Evolutionary conservation across 495 filamentous ascomycete species (phyloP).

Genomic region (Zalerion maritima): DNA sequence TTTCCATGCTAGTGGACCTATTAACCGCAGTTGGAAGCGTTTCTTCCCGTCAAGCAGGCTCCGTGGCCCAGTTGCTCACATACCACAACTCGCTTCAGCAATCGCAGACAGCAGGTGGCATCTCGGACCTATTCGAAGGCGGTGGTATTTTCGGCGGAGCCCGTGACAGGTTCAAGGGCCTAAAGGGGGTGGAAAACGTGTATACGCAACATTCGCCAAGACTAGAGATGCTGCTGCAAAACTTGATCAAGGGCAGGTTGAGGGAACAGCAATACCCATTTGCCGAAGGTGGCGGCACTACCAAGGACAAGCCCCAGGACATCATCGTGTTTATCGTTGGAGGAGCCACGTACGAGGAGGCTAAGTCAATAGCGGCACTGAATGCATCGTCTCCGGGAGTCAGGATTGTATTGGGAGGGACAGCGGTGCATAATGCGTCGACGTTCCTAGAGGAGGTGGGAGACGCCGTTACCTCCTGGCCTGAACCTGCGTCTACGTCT

Average conservation of each 20-base stretch:
- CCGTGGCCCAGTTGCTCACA: conserved; percentile 60
- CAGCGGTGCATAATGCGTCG: conserved; percentile 68
- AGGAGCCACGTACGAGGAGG: conserved; percentile 89
- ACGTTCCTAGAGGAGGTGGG: conserved; percentile 81
- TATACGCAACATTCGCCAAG: conserved; percentile 94
- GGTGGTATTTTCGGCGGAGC: conserved; percentile 84
- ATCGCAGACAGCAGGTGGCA: conserved; percentile 50
- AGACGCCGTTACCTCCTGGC: conserved; percentile 68
- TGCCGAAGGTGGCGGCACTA: conserved; percentile 69
- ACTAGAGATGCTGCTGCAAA: conserved; percentile 74
- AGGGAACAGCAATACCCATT: conserved; percentile 81
- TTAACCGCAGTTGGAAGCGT: conserved; percentile 63
- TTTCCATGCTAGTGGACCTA: conserved; percentile 72
- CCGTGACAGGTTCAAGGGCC: conserved; percentile 76
- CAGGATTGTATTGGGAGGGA: conserved; percentile 75
- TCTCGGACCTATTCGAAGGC: conserved; percentile 83
- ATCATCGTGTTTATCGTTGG: conserved; percentile 89
- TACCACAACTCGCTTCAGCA: conserved; percentile 77
- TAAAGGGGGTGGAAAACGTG: conserved; percentile 96
- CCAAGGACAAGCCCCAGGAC: conserved; percentile 89
- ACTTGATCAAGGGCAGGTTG: conserved; percentile 79
- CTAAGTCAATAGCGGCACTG: conserved; percentile 80
- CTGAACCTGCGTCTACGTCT: conserved; percentile 50
- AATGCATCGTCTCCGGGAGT: conserved; percentile 85
- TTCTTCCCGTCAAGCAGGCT: conserved; percentile 52